These are phyloP conservation scores for Thelephora aurantiotincta DNA, from an alignment of 768 basidiomycete genomes.

Conservation along the genomic window DNA sequence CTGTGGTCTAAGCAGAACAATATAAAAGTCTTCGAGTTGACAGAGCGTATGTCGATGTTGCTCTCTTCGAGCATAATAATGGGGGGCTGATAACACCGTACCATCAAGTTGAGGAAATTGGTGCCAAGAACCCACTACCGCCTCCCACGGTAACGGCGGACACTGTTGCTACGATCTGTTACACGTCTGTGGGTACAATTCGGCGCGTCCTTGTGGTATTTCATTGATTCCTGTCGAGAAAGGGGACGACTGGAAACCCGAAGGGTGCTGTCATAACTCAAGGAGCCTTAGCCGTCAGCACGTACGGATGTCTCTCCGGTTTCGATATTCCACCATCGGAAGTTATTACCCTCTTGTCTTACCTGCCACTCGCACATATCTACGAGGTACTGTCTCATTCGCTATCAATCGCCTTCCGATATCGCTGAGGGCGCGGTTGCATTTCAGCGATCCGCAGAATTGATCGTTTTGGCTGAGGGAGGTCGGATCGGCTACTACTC, in stretches of 20 bases:
- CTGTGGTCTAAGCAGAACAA: slow-evolving; percentile 59
- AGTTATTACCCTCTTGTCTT: slow-evolving; percentile 38
- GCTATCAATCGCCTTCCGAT: slow-evolving; percentile 1
- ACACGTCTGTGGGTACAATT: slow-evolving; percentile 65
- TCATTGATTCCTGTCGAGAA: not conserved
- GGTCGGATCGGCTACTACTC: slow-evolving; percentile 74
- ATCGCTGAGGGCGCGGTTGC: not conserved
- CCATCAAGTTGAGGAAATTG: slow-evolving; percentile 56
- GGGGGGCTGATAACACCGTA: not conserved
- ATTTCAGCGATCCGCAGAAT: slow-evolving; percentile 41
- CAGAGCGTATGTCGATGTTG: slow-evolving; percentile 40
- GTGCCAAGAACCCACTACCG: slow-evolving; percentile 45
- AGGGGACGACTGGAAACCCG: slow-evolving; percentile 74
- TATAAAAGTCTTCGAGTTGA: slow-evolving; percentile 48
- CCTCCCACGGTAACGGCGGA: slow-evolving; percentile 46
- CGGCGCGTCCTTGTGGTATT: not conserved
- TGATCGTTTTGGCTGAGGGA: slow-evolving; percentile 40
- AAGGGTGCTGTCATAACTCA: slow-evolving; percentile 75
- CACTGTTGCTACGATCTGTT: slow-evolving; percentile 77
- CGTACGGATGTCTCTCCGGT: slow-evolving; percentile 44
- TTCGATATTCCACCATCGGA: slow-evolving; percentile 20
- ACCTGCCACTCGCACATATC: slow-evolving; percentile 82
- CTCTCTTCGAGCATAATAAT: not conserved
- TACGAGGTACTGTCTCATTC: slow-evolving; percentile 45
- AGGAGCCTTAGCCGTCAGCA: slow-evolving; percentile 45